Conservation (phyloP, 1,139 yeast species). For the Yamadazyma atmosphaerica region DNA sequence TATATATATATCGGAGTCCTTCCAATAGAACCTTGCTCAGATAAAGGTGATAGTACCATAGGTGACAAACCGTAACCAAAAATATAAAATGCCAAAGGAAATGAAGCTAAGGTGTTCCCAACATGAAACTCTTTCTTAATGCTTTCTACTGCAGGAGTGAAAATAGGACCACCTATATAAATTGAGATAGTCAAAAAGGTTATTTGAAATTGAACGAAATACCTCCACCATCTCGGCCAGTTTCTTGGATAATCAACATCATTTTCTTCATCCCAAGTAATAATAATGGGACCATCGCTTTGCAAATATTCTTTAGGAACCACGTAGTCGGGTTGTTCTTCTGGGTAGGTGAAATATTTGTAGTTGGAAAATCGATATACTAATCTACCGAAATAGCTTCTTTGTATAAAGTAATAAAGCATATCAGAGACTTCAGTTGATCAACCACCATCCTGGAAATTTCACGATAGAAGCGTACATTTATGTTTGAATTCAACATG, state of each 20-base stretch:
- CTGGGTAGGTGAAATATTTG: constrained; percentile 29
- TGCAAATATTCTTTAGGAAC: constrained; percentile 31
- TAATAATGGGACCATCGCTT: constrained; percentile 1
- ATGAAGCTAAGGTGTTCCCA: constrained; percentile 39
- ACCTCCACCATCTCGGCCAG: constrained; percentile 25
- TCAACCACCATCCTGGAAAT: no score
- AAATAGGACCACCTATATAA: constrained; percentile 30
- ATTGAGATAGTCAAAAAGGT: constrained; percentile 23
- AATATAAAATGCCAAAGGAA: constrained; percentile 38
- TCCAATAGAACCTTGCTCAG: constrained; percentile 49
- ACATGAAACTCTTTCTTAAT: constrained; percentile 44
- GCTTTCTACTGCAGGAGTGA: constrained; percentile 29
- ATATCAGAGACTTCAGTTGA: neutral
- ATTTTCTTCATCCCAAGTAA: constrained; percentile 18
- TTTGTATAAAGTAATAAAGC: neutral
- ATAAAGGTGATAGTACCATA: constrained; percentile 37
- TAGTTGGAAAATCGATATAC: constrained; percentile 33
- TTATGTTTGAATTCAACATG: no score
- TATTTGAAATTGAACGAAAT: constrained; percentile 21
- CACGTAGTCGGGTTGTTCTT: constrained; percentile 33
- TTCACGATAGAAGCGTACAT: no score
- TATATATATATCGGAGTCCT: constrained; percentile 41
- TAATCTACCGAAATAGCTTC: constrained; percentile 33
- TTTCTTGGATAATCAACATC: constrained; percentile 33
- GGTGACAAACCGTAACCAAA: constrained; percentile 44